phyloP scores from a whole-genome alignment of 345 rosid genomes.

The Eucalyptus victrix region DNA sequence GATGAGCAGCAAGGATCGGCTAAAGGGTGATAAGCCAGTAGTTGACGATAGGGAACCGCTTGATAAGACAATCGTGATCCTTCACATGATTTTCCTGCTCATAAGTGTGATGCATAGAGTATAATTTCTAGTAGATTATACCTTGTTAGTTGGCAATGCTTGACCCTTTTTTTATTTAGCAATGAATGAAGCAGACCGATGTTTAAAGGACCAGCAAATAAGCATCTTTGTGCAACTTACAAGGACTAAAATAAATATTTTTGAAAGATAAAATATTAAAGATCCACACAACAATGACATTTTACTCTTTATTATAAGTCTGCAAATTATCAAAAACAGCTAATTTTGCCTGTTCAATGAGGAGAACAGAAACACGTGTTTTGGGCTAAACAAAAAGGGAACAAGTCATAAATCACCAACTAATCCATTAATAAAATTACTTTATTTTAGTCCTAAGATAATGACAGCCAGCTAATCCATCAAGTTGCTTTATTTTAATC shows the following conservation, averaged over 20 bases:
- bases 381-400: neutral
- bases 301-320: neutral
- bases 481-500: neutral
- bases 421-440: neutral
- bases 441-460: no score
- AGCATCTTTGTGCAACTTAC: no score
- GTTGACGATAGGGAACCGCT: no score
- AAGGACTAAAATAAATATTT: no score
- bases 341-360: accelerated
- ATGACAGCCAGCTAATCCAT: no score
- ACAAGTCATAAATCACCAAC: no score
- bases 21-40: no score
- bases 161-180: neutral
- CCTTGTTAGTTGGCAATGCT: neutral
- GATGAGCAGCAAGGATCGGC: neutral
- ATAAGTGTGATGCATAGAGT: neutral
- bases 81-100: neutral
- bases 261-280: no score
- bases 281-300: no score
- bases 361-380: accelerated
- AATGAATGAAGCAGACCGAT: neutral
- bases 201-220: neutral
- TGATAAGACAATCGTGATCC: neutral
- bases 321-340: neutral
- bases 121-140: no score